Evolutionary conservation across 2,329 filamentous ascomycete species (phyloP).

Genomic region (Fusarium verticillioides): DNA sequence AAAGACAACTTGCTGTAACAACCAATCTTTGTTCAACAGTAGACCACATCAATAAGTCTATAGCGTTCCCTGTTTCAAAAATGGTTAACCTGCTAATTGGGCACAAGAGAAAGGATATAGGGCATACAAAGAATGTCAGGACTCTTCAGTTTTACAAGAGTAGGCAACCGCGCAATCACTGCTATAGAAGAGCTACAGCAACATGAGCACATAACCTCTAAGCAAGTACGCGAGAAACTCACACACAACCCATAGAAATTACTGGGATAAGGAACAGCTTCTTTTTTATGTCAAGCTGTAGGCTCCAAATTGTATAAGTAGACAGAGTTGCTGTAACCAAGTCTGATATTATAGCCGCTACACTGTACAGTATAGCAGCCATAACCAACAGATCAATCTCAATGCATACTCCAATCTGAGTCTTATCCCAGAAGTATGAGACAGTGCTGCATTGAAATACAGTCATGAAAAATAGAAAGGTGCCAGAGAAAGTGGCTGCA

Average conservation of each 20-base stretch:
- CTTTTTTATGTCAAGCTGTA: neutral
- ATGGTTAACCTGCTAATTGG: neutral
- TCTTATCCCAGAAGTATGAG: neutral
- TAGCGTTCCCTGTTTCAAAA: accelerated
- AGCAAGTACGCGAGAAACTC: accelerated
- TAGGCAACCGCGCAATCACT: neutral
- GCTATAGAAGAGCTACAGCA: neutral
- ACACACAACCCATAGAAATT: neutral
- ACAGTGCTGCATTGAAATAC: neutral
- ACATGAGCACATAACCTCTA: neutral
- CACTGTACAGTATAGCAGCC: neutral
- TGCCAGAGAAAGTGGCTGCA: neutral
- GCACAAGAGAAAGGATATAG: neutral
- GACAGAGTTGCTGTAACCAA: neutral
- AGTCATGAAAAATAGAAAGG: neutral
- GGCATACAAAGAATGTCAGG: neutral
- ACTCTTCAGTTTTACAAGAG: neutral
- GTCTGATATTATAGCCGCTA: neutral
- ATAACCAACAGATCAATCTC: neutral
- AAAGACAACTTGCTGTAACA: neutral
- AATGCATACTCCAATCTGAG: neutral
- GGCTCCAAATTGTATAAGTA: neutral
- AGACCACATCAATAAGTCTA: accelerated
- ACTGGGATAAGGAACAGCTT: neutral
- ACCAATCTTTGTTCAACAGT: neutral